Percentiles rank a stretch among this genome's conserved stretches.
phyloP scores from a whole-genome alignment of 306 rosid species.

The Ormosia emarginata region DNA sequence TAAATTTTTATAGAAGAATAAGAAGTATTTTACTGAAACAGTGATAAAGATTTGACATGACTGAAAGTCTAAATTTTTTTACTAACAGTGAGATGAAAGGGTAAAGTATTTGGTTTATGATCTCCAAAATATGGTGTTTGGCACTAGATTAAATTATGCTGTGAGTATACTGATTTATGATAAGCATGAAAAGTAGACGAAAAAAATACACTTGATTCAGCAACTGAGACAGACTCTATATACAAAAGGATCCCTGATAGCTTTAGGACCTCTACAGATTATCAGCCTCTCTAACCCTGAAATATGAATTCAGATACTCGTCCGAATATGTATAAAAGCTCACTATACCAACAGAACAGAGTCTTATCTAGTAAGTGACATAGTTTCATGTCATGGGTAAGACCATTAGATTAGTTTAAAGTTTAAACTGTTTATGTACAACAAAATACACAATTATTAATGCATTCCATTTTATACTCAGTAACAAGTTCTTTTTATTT shows the following conservation, averaged over 20 bases:
- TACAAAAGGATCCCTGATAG: not conserved
- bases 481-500: not conserved
- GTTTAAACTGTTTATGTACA: not conserved
- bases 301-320: not conserved
- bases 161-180: not conserved
- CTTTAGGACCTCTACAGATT: not conserved
- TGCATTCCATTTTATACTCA: not conserved
- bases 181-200: not conserved
- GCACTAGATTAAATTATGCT: not conserved
- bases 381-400: not conserved
- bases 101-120: not conserved
- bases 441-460: not conserved
- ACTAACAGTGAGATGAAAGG: not conserved
- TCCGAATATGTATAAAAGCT: not conserved
- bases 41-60: not conserved
- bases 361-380: not conserved
- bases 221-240: not conserved
- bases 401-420: not conserved
- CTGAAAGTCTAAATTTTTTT: not conserved
- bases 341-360: not conserved
- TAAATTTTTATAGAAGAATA: not conserved
- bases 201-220: not conserved
- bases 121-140: not conserved
- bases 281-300: not conserved
- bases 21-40: slow-evolving; percentile 5